These are phyloP conservation scores for Penicillium cosmopolitanum DNA, from an alignment of 495 filamentous ascomycete species.

Conservation along the genomic window DNA sequence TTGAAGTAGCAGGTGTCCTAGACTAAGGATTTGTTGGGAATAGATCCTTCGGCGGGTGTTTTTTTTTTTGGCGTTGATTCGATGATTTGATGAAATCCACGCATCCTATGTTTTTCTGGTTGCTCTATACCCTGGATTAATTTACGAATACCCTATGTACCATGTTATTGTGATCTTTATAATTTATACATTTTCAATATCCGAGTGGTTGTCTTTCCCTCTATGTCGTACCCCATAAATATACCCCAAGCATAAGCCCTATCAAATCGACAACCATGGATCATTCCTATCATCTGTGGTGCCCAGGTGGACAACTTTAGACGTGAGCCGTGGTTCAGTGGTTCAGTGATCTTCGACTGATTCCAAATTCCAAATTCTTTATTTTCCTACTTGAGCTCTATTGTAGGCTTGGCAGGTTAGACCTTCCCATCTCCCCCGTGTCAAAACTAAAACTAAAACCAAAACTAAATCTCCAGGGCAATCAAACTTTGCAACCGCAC, in stretches of 20 bases:
- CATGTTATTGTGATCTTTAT: not conserved
- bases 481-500: not conserved
- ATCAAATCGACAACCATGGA: not conserved
- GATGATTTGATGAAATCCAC: constrained; percentile 2
- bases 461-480: not conserved
- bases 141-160: not conserved
- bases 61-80: not conserved
- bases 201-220: too few relatives aligned
- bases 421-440: not conserved
- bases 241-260: not conserved
- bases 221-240: too few relatives aligned
- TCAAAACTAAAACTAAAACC: not conserved
- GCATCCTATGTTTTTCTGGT: not conserved
- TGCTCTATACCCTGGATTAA: constrained; percentile 2
- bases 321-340: not conserved
- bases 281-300: not conserved
- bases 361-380: not conserved
- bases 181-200: not conserved
- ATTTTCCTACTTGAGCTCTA: not conserved
- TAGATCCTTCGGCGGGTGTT: not conserved
- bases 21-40: not conserved
- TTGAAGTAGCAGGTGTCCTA: not conserved
- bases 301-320: not conserved
- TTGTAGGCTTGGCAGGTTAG: too few relatives aligned
- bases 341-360: not conserved